Percentiles rank a stretch among this genome's conserved stretches.
Conservation (phyloP, 2,329 filamentous ascomycete genomes). For the Fusarium sp. region DNA sequence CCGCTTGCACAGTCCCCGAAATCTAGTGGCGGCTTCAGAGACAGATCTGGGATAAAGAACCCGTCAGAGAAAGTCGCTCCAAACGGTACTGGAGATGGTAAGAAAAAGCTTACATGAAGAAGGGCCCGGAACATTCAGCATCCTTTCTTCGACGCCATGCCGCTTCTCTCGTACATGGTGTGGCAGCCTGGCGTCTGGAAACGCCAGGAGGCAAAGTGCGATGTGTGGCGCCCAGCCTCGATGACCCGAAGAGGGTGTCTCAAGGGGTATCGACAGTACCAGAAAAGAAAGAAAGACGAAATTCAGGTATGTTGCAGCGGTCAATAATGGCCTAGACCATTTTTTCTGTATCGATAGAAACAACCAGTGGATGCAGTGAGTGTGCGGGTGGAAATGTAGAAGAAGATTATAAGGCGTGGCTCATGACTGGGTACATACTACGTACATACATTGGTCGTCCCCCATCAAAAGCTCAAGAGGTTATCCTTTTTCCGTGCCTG, state of each 20-base stretch:
- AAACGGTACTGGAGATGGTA: slow-evolving; percentile 8
- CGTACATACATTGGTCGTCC: background rate
- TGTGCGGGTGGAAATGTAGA: background rate
- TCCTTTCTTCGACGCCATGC: slow-evolving; percentile 28
- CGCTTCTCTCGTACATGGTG: slow-evolving; percentile 25
- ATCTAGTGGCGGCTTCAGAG: slow-evolving; percentile 26
- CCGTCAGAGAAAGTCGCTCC: slow-evolving; percentile 4
- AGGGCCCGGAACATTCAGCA: slow-evolving; percentile 28
- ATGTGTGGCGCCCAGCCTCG: slow-evolving; percentile 37
- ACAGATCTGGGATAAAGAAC: slow-evolving; percentile 29
- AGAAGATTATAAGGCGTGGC: slow-evolving; percentile 2
- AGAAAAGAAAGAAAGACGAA: slow-evolving; percentile 2
- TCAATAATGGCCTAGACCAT: slow-evolving; percentile 25
- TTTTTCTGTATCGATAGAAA: background rate
- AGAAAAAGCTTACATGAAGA: slow-evolving; percentile 19
- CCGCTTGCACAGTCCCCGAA: slow-evolving; percentile 7
- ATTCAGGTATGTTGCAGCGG: slow-evolving; percentile 3
- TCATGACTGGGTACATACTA: background rate
- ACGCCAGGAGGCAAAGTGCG: slow-evolving; percentile 38
- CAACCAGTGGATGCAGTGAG: slow-evolving; percentile 1
- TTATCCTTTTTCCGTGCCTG: slow-evolving; percentile 2
- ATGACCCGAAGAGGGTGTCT: slow-evolving; percentile 23
- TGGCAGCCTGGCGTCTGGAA: slow-evolving; percentile 33
- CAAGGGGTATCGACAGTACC: slow-evolving; percentile 4
- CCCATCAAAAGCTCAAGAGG: slow-evolving; percentile 2